Evolutionary conservation across 192 early-diverging fungal genomes (phyloP).

Genomic region (Entomortierella beljakovae): DNA sequence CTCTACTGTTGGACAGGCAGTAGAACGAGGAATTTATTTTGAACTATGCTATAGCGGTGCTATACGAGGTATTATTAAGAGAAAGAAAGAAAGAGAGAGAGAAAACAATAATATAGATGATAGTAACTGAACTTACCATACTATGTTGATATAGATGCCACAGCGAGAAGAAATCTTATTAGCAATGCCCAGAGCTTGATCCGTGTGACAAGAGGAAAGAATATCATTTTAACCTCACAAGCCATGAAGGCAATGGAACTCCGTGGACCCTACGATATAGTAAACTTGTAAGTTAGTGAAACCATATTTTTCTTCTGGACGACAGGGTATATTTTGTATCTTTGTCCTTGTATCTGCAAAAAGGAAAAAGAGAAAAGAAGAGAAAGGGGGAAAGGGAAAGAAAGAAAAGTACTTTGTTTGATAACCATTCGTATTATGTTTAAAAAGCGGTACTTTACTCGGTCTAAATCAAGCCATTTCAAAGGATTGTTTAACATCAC

Average conservation of each 20-base stretch:
- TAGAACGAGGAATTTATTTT: constrained; percentile 82
- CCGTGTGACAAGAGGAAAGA: constrained; percentile 78
- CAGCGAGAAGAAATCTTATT: constrained; percentile 71
- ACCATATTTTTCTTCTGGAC: background rate
- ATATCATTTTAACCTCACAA: constrained; percentile 80
- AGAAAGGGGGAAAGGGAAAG: no score
- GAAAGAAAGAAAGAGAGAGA: background rate
- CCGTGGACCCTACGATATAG: constrained; percentile 80
- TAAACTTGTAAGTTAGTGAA: constrained; percentile 85
- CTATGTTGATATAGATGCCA: constrained; percentile 58
- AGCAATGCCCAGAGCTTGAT: constrained; percentile 74
- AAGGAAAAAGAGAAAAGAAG: no score
- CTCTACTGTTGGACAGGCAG: constrained; percentile 72
- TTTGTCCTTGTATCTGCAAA: no score
- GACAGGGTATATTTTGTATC: no score
- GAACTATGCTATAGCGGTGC: constrained; percentile 79
- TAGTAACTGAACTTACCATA: no score
- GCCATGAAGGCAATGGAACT: constrained; percentile 78
- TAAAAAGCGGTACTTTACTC: constrained; percentile 66
- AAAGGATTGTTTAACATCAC: constrained; percentile 65
- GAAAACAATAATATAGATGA: background rate
- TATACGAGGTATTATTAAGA: constrained; percentile 71
- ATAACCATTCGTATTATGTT: background rate
- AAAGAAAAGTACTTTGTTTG: no score
- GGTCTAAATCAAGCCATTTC: constrained; percentile 68